Evolutionary conservation across 1,139 yeast genomes (phyloP).

Genomic region (Pichia sp.): DNA sequence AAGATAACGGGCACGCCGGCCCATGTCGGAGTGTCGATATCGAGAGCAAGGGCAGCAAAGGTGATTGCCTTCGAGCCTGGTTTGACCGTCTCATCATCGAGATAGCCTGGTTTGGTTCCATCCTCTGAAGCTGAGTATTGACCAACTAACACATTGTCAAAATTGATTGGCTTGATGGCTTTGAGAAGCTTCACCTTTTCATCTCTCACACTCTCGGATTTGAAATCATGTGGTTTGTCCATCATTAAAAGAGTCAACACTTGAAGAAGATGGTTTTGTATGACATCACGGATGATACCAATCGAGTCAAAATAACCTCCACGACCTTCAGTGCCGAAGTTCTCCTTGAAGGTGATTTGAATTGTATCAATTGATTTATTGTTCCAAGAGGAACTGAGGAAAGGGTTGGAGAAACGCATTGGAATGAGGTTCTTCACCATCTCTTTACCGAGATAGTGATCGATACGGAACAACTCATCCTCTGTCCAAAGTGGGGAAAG

Average conservation of each 20-base stretch:
- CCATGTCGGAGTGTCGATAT: conserved; percentile 92
- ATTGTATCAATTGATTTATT: conserved; percentile 67
- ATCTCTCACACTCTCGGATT: conserved; percentile 91
- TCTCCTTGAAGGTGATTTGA: conserved; percentile 90
- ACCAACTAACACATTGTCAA: conserved; percentile 68
- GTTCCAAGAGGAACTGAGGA: conserved; percentile 84
- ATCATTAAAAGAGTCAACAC: conserved; percentile 85
- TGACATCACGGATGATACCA: conserved; percentile 95
- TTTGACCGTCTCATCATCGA: conserved; percentile 90
- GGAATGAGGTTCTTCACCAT: conserved; percentile 92
- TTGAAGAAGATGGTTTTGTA: conserved; percentile 96
- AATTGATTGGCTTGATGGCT: conserved; percentile 64
- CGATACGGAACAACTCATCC: conserved; percentile 90
- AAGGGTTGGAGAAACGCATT: conserved; percentile 82
- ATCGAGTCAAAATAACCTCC: conserved; percentile 96
- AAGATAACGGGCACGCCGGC: conserved; percentile 93
- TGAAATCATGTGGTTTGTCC: conserved; percentile 90
- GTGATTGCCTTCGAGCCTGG: conserved; percentile 81
- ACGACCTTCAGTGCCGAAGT: conserved; percentile 97
- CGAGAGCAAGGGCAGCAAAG: conserved; percentile 75
- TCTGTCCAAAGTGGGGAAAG: conserved; percentile 85
- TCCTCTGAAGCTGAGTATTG: conserved; percentile 83
- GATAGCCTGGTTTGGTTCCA: conserved; percentile 82
- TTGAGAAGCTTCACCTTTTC: conserved; percentile 91
- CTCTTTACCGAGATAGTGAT: conserved; percentile 96